Evolutionary conservation across 1,139 yeast genomes (phyloP).

Genomic region (Nematodospora anomalae): DNA sequence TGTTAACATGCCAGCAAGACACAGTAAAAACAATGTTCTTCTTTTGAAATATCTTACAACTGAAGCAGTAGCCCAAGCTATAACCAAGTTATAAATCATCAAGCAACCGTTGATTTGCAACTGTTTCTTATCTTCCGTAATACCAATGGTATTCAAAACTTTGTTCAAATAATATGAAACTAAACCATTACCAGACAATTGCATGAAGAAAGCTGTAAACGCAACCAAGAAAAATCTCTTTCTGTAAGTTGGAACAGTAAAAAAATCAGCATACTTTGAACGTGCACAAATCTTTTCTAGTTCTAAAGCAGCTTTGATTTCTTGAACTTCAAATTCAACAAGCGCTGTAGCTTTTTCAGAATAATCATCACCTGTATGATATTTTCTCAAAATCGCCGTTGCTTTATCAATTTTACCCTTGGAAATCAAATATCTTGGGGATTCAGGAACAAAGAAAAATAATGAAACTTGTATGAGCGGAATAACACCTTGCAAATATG

Average conservation of each 20-base stretch:
- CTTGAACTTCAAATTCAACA: conserved; percentile 46
- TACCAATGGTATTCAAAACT: conserved; percentile 51
- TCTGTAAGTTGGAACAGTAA: conserved; percentile 39
- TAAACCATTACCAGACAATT: conserved; percentile 53
- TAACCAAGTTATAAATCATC: conserved; percentile 42
- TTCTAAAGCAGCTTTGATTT: conserved; percentile 42
- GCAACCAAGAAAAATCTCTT: conserved; percentile 40
- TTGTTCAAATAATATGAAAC: conserved; percentile 51
- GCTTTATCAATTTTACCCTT: conserved; percentile 40
- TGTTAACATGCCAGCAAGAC: conserved; percentile 36
- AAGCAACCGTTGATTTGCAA: conserved; percentile 48
- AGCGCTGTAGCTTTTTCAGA: conserved; percentile 32
- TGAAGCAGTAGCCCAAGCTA: conserved; percentile 32
- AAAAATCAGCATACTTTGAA: conserved; percentile 36
- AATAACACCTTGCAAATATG: conserved; percentile 43
- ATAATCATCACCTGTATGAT: conserved; percentile 39
- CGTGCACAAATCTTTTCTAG: conserved; percentile 28
- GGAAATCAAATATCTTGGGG: conserved; percentile 45
- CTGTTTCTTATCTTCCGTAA: conserved; percentile 43
- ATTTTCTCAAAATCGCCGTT: conserved; percentile 39
- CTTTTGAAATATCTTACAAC: conserved; percentile 35
- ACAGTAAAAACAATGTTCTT: conserved; percentile 45
- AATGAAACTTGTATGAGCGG: conserved; percentile 28
- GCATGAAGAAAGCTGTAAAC: conserved; percentile 40
- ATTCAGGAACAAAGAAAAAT: conserved; percentile 44